Conservation (phyloP, 805 yeast genomes). For the Ogataea wickerhamii region DNA sequence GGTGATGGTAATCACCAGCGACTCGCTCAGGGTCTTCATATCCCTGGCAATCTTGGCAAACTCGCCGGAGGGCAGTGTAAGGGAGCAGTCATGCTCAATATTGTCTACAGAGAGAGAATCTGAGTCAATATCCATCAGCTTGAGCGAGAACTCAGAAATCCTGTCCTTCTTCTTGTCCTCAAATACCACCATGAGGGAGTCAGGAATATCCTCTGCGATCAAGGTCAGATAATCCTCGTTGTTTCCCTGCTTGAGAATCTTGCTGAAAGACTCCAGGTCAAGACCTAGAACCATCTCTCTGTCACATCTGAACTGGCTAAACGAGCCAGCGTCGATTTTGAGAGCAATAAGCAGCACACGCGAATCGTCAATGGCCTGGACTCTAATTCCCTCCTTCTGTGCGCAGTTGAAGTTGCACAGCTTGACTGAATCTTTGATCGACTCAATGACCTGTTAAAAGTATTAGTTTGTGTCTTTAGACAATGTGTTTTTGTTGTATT, state of each 20-base stretch:
- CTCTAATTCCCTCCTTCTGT: constrained; percentile 82
- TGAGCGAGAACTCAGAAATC: constrained; percentile 85
- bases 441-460: constrained; percentile 72
- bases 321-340: constrained; percentile 83
- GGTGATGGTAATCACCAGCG: constrained; percentile 78
- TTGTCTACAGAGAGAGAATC: constrained; percentile 93
- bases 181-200: constrained; percentile 71
- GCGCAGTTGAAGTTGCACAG: constrained; percentile 96
- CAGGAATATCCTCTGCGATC: constrained; percentile 77
- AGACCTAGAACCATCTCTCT: constrained; percentile 88
- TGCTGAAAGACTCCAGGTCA: constrained; percentile 81
- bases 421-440: constrained; percentile 91
- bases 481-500: background rate
- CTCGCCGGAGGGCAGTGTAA: constrained; percentile 84
- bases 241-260: constrained; percentile 87
- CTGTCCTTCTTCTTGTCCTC: constrained; percentile 91
- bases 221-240: constrained; percentile 84
- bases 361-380: constrained; percentile 97
- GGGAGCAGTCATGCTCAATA: constrained; percentile 81
- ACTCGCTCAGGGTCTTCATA: constrained; percentile 80
- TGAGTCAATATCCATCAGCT: constrained; percentile 94
- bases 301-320: constrained; percentile 92
- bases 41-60: constrained; percentile 89
- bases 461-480: background rate
- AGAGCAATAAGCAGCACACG: constrained; percentile 89